These are phyloP conservation scores for Krasilnikovozyma curviuscula DNA, from an alignment of 768 basidiomycete species.

Conservation along the genomic window DNA sequence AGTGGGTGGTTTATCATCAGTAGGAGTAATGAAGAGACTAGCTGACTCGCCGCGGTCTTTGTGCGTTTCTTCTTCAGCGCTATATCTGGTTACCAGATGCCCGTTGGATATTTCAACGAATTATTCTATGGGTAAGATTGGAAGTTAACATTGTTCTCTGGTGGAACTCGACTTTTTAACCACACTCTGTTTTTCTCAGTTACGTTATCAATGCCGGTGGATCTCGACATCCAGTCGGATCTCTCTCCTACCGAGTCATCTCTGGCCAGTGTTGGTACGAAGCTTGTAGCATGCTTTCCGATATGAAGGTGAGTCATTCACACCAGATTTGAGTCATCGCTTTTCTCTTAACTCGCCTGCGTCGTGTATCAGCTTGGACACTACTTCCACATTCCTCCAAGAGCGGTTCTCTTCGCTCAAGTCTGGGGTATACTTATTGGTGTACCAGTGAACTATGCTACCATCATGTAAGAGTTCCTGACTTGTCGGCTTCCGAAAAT, in stretches of 20 bases:
- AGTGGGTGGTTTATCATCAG: no score
- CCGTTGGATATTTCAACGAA: slow-evolving; percentile 3
- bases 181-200: background rate
- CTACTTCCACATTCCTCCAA: slow-evolving; percentile 6
- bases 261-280: slow-evolving; percentile 3
- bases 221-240: background rate
- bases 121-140: background rate
- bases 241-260: slow-evolving; percentile 1
- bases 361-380: no score
- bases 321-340: no score
- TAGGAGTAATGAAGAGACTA: no score
- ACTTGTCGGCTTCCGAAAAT: background rate
- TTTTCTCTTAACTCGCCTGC: no score
- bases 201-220: background rate
- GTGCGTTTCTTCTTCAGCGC: background rate
- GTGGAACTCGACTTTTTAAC: no score
- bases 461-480: background rate
- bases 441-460: background rate
- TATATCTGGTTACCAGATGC: background rate
- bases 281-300: background rate
- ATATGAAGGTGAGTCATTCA: no score
- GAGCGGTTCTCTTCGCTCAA: background rate
- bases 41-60: background rate
- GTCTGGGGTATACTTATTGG: slow-evolving; percentile 2
- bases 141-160: no score